phyloP scores from a whole-genome alignment of 176 grass and related monocot genomes.

The Olyra latifolia region DNA sequence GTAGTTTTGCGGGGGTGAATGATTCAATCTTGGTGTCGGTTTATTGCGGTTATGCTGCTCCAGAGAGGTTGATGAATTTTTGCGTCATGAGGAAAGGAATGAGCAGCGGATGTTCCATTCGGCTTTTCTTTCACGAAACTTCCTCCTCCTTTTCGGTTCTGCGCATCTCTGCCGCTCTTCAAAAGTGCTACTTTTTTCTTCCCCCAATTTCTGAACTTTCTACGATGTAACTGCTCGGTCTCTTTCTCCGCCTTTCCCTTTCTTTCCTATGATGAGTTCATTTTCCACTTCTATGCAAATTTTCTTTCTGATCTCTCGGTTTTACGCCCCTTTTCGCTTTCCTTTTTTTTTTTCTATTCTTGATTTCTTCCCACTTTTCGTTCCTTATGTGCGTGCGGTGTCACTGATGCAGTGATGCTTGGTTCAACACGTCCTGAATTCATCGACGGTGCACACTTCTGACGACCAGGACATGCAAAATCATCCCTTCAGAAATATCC shows the following conservation, averaged over 20 bases:
- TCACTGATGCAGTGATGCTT: constrained; percentile 10
- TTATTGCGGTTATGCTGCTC: neutral
- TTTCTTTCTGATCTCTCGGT: neutral
- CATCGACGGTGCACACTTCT: neutral
- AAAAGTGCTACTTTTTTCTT: constrained; percentile 13
- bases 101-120: neutral
- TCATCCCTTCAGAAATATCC: neutral
- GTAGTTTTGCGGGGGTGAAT: neutral
- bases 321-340: neutral
- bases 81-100: neutral
- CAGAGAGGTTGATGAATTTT: neutral
- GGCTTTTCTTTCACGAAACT: neutral
- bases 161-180: neutral
- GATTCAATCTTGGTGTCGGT: neutral
- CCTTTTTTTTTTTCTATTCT: neutral
- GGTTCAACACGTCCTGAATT: constrained; percentile 7
- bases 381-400: neutral
- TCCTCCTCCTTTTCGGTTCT: neutral
- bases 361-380: neutral
- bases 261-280: constrained; percentile 17
- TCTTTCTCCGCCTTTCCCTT: constrained; percentile 11
- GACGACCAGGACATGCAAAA: no score
- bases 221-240: constrained; percentile 22
- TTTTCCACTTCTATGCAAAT: neutral
- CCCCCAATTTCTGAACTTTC: neutral